Evolutionary conservation across 2,329 filamentous ascomycete genomes (phyloP), one percentile per base, ranked within the genome.

Genomic region (Aspergillus neoniger): DNA sequence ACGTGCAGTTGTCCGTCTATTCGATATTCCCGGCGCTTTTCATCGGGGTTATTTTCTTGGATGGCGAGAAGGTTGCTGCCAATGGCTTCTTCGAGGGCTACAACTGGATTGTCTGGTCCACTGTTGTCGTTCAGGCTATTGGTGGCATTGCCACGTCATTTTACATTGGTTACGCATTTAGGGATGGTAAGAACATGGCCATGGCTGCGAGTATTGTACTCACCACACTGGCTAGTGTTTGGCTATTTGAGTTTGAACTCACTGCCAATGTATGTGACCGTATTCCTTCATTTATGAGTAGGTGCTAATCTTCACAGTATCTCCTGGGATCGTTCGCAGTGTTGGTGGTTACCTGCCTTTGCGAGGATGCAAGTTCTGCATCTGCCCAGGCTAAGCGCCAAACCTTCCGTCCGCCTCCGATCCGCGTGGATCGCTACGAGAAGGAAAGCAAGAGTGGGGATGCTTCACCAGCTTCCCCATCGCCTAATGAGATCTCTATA

Each of bases 21-120:
- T 96, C 93, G 1, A 82, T 98, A 1, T 94, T 97, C 69, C 92
- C 94, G 0, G 91, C 93, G 0, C 82, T 97, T 0, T 87, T 98
- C 59, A 83, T 96, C 55, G 95, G 94, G 1, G 89, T 98, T 5
- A 79, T 96, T 2, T 91, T 91, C 78, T 91, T 92, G 65, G 95
- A 99, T 67, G 95, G 94, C 25, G 86, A 88, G 62, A 88, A 90
- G 43, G 92, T 99, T 65, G 84, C 88, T 25, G 86, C 89, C 74
- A 87, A 91, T 63, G 95, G 95, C 12, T 96, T 98, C 77, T 98
- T 99, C 68, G 89, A 91, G 59, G 95, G 95, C 2, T 99, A 98
- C 78, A 97, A 96, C 74, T 90, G 86, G 83, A 83, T 94, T 19
- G 94, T 98, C 3, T 97, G 93, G 92, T 82, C 87, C 5, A 90